Conservation (phyloP, 306 rosid genomes). For the Castanospermum australe region DNA sequence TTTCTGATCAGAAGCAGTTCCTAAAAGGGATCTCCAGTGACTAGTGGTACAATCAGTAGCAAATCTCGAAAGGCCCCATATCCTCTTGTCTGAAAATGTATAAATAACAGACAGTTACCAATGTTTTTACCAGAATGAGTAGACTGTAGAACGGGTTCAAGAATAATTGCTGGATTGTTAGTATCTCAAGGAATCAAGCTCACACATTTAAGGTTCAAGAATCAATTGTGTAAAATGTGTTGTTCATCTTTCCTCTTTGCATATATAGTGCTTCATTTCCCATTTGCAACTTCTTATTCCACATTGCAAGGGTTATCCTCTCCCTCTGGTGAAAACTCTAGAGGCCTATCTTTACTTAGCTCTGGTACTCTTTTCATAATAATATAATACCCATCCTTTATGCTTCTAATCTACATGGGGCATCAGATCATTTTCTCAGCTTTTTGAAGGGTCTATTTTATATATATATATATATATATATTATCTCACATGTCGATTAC, state of each 20-base stretch:
- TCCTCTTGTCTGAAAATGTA: constrained; percentile 47
- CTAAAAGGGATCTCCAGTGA: constrained; percentile 39
- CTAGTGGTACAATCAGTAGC: constrained; percentile 49
- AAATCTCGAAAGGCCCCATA: constrained; percentile 53
- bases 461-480: too few relatives aligned
- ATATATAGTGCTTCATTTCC: neutral
- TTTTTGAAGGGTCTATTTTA: neutral
- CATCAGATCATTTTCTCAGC: neutral
- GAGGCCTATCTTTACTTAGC: neutral
- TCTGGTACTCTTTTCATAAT: neutral
- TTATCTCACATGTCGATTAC: neutral
- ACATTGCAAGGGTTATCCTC: neutral
- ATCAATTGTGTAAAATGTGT: neutral
- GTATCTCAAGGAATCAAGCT: neutral
- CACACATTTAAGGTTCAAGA: neutral
- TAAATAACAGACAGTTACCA: neutral
- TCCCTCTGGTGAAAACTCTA: neutral
- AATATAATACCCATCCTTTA: neutral
- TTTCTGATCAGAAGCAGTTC: constrained; percentile 49
- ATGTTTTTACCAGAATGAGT: neutral
- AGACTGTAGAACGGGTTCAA: neutral
- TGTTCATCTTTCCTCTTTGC: neutral
- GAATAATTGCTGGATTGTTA: neutral
- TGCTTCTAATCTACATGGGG: neutral
- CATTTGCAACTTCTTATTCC: neutral